Base-by-base conservation (phyloP, 2,329 filamentous ascomycete genomes). In the Claviceps capensis region DNA sequence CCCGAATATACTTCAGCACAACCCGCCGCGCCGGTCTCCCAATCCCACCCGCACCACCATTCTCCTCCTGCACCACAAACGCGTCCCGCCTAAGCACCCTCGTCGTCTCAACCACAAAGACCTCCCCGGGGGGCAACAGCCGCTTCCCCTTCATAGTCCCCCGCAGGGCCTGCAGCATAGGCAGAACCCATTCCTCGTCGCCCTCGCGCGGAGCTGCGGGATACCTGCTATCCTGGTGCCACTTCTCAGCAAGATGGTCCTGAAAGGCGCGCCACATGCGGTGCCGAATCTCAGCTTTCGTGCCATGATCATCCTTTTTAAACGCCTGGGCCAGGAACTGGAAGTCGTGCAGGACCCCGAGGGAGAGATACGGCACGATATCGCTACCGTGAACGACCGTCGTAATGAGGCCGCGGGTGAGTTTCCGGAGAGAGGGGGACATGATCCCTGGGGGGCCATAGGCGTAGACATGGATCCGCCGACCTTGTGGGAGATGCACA, bases 401-500 rank as follows among this genome's bases (percentile, higher is more conserved):
- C 2, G 86, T 90, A 54, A 90, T 83, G 7, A 90, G 73, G 1
- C 84, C 85, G 14, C 83, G 75, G 0, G 86, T 89, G 11, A 82
- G 82, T 53, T 78, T 77, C 43, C 85, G 79, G 7, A 90, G 73
- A 2, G 81, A 78, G 0, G 83, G 74, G 0, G 83, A 86, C 76
- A 89, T 80, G 14, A 83, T 84, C 0, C 83, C 79, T 0, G 85
- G 85, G 1, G 85, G 82, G 0, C 86, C 86, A 62, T 88, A 90
- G 6, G 86, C 83, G 62, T 87, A 90, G 13, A 88, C 86, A 59
- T 90, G 86, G 19, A 89, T 84, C 3, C 83, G 82, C 0, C 86
- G 77, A 16, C 82, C 80, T 0, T 82, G 59, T 0, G 86, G 86
- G 0, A 89, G 72, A 17, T 72, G 74, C 36, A 80, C 65, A 17